Base-by-base conservation (phyloP, 1,284 basidiomycete species). In the Trametes hirsuta region DNA sequence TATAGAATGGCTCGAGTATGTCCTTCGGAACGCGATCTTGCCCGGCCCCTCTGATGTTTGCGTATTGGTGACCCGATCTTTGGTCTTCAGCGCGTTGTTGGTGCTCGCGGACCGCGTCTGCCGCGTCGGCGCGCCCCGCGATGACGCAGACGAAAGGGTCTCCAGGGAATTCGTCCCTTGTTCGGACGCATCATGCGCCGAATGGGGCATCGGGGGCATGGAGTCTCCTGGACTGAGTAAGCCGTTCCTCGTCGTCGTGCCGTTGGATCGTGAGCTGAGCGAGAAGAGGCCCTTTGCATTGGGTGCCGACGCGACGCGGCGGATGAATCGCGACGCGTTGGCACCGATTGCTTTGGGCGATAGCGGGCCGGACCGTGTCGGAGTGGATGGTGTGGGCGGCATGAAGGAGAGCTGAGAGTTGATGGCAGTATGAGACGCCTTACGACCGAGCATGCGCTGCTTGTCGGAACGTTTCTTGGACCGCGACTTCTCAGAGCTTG, bases 1-100 rank as follows among this genome's bases (percentile, higher is more conserved):
- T 81, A 99, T 98, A 44, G 95, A 97, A 76, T 97, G 97, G 73
- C 93, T 95, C 47, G 93, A 96, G 76, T 99, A 99, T 46, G 97
- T 98, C 69, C 97, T 79, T 63, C 94, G 84, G 77, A 98, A 98
- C 35, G 91, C 86, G 59, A 84, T 76, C 76, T 88, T 86, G 61
- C 85, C 82, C 37, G 85, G 83, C 6, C 79, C 79, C 12, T 83
- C 81, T 34, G 69, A 45, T 76, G 68, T 49, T 52, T 68, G 66
- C 41, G 69, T 76, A 64, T 77, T 82, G 50, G 77, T 75, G 58
- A 81, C 78, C 64, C 77, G 77, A 53, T 74, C 76, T 68, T 77
- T 83, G 55, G 75, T 74, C 68, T 78, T 72, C 70, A 57, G 69
- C 42, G 44, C 66, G 47, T 53, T 67, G 55, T 53, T 65, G 65